Evolutionary conservation across 192 early-diverging fungal genomes (phyloP).

Genomic region (Entomortierella lignicola): DNA sequence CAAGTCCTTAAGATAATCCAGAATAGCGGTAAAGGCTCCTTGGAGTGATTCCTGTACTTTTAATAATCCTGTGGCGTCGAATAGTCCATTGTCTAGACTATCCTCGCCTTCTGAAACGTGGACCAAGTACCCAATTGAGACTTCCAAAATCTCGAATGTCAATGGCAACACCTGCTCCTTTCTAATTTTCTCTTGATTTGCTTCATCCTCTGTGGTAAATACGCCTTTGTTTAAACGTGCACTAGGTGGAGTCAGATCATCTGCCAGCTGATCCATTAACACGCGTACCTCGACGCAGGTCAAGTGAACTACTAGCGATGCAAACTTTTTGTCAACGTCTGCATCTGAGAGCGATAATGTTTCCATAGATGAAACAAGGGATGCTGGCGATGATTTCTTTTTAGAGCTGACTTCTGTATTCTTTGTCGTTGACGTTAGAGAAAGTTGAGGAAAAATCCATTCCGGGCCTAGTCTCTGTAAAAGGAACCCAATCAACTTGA

Average conservation of each 20-base stretch:
- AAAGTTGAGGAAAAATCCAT: conserved; percentile 41
- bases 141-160: conserved; percentile 39
- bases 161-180: conserved; percentile 37
- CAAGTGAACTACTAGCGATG: conserved; percentile 33
- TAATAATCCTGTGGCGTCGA: conserved; percentile 39
- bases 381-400: conserved; percentile 28
- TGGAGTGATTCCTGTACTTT: conserved; percentile 39
- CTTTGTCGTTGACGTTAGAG: neutral
- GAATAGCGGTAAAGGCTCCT: conserved; percentile 22
- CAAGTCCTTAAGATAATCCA: conserved; percentile 49
- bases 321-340: conserved; percentile 46
- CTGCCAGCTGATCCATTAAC: conserved; percentile 36
- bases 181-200: conserved; percentile 10
- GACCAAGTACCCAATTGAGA: conserved; percentile 41
- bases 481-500: conserved; percentile 41
- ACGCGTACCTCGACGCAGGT: conserved; percentile 37
- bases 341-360: conserved; percentile 21
- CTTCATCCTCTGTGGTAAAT: neutral
- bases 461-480: conserved; percentile 33
- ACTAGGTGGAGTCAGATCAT: neutral
- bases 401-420: neutral
- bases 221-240: neutral
- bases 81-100: conserved; percentile 15
- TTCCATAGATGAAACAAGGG: conserved; percentile 30
- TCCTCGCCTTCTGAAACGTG: conserved; percentile 20